Base-by-base conservation (phyloP, 2,329 filamentous ascomycete species). In the Cadophora malorum region DNA sequence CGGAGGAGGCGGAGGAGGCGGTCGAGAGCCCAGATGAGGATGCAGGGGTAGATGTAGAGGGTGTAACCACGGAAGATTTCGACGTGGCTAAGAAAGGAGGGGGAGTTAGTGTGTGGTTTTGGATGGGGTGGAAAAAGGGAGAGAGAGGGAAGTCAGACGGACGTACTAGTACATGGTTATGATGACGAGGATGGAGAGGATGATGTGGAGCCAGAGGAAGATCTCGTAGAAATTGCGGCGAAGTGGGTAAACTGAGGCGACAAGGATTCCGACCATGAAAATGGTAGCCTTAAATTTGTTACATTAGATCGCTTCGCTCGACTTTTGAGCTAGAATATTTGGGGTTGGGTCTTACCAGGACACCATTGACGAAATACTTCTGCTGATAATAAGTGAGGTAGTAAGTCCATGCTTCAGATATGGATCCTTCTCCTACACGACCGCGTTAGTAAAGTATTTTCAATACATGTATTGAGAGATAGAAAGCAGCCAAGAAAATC, bases 101-200 rank as follows among this genome's bases (percentile, higher is more conserved):
- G 41, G 14, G 41, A 19, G 41, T 45, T 45, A 45, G 41, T 45
- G 4, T 3, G 31, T 33, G 21, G 21, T 60, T 21, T 31, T 5
- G n/a, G n/a, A n/a, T n/a, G 19, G n/a, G 9, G 9, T 28, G 28
- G 28, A 28, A 25, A 14, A 12, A 41, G 56, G 35, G 23, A 47
- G 35, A n/a, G 12, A 21, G 33, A 31, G 9, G 33, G 55, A 10
- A 2, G 9, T n/a, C 33, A 33, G 19, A 23, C 14, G 12, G 23
- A 61, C 58, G 25, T 61, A 61, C 58, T 49, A 61, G 35, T 61
- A 61, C 58, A 61, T 61, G 7, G 58, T 61, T 14, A 61, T n/a
- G 7, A 61, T 28, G 2, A 61, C 41, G 16, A 47, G 21, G 28
- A 61, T 49, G 1, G 58, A 61, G 14, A 61, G 41, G 2, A 61